Evolutionary conservation across 495 filamentous ascomycete species (phyloP).

Genomic region (Endocarpon pusillum): DNA sequence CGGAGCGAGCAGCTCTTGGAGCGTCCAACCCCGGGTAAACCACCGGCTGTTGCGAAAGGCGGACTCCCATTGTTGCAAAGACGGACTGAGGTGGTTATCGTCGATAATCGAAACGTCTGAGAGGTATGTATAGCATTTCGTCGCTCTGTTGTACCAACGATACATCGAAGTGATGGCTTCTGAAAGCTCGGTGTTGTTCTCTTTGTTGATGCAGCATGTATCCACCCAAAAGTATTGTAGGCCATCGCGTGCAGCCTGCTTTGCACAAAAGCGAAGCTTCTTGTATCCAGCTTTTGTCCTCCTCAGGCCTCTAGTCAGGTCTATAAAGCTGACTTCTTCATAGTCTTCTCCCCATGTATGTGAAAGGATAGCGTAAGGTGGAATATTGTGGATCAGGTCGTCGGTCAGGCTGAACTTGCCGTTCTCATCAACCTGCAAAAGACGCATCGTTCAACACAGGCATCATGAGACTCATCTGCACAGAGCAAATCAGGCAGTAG

Average conservation of each 20-base stretch:
- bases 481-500: no score
- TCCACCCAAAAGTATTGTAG: conserved; percentile 11
- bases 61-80: not conserved
- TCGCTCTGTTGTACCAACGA: conserved; percentile 6
- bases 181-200: conserved; percentile 21
- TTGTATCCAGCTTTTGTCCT: conserved; percentile 11
- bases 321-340: conserved; percentile 15
- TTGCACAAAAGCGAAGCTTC: conserved; percentile 15
- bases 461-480: no score
- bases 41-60: conserved; percentile 16
- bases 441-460: not conserved
- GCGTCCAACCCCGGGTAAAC: conserved; percentile 25
- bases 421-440: not conserved
- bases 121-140: conserved; percentile 20
- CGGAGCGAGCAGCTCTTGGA: conserved; percentile 22
- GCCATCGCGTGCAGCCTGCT: conserved; percentile 12
- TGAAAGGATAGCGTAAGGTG: conserved; percentile 14
- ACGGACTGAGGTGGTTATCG: not conserved
- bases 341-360: conserved; percentile 15
- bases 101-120: conserved; percentile 10
- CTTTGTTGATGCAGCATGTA: conserved; percentile 7
- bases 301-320: conserved; percentile 9
- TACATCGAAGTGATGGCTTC: conserved; percentile 34
- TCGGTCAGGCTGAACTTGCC: conserved; percentile 3
- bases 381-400: conserved; percentile 7